Evolutionary conservation across 2,329 filamentous ascomycete species (phyloP).

Genomic region (Graphilbum ipis-grandicollis): DNA sequence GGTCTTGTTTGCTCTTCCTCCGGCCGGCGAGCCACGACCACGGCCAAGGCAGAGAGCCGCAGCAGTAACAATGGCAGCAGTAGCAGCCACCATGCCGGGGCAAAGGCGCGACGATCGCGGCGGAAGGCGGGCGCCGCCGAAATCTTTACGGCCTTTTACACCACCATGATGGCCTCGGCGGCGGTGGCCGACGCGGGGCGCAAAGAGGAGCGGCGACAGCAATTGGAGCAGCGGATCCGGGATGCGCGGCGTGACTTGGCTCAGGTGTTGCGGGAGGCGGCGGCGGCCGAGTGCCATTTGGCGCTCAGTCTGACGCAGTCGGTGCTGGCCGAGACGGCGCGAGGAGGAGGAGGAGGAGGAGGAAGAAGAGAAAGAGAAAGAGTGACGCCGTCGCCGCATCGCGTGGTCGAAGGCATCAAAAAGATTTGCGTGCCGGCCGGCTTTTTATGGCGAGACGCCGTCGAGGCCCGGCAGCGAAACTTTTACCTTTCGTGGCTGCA

Average conservation of each 20-base stretch:
- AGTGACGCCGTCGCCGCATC: neutral
- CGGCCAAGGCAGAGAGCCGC: too few species aligned
- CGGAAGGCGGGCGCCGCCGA: slow-evolving; percentile 33
- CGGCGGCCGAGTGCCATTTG: neutral
- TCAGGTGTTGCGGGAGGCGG: slow-evolving; percentile 3
- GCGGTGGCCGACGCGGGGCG: slow-evolving; percentile 41
- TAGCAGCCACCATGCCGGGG: slow-evolving; percentile 8
- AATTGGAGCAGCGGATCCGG: slow-evolving; percentile 45
- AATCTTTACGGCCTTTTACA: slow-evolving; percentile 49
- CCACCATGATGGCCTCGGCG: slow-evolving; percentile 48
- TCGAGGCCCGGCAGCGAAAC: neutral
- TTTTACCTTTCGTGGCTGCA: slow-evolving; percentile 7
- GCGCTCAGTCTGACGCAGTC: neutral
- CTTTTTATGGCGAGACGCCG: slow-evolving; percentile 1
- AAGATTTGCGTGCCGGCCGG: slow-evolving; percentile 5
- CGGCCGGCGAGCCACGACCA: too few species aligned
- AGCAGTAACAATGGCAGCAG: too few species aligned
- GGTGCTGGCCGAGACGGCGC: neutral
- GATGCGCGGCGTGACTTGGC: slow-evolving; percentile 22
- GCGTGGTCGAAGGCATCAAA: slow-evolving; percentile 5
- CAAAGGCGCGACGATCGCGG: slow-evolving; percentile 18
- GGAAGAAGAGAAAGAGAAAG: neutral
- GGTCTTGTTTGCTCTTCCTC: too few species aligned
- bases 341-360: neutral
- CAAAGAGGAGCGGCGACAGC: slow-evolving; percentile 38